phyloP scores from a whole-genome alignment of 768 basidiomycete species.

The Serendipita vermifera region DNA sequence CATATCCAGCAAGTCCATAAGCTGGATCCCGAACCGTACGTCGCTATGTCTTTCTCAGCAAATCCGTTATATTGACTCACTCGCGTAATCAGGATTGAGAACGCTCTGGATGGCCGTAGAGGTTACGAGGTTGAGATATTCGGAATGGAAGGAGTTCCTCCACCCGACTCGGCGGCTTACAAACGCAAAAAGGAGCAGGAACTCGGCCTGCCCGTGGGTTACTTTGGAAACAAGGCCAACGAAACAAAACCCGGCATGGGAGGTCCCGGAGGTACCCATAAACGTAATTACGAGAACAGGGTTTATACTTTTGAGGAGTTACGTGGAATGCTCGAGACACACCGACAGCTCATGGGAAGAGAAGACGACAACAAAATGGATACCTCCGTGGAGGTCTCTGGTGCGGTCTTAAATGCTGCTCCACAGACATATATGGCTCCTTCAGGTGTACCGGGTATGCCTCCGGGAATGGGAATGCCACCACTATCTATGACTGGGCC shows the following conservation, averaged over 20 bases:
- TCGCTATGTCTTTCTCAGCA: constrained; percentile 18
- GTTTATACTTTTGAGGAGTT: constrained; percentile 74
- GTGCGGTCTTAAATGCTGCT: constrained; percentile 59
- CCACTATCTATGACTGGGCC: constrained; percentile 29
- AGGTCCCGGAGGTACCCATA: too few species aligned
- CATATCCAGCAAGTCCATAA: constrained; percentile 99
- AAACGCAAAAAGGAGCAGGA: constrained; percentile 92
- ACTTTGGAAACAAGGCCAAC: constrained; percentile 5
- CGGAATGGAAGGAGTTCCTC: constrained; percentile 97
- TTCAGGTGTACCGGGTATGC: constrained; percentile 24
- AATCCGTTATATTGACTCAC: neutral
- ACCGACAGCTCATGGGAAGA: constrained; percentile 80
- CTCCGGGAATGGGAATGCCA: constrained; percentile 21
- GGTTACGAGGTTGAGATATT: constrained; percentile 99
- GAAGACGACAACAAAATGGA: constrained; percentile 28
- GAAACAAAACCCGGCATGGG: constrained; percentile 4
- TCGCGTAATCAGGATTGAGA: constrained; percentile 57
- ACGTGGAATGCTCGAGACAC: constrained; percentile 70
- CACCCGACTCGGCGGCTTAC: constrained; percentile 89
- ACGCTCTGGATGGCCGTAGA: constrained; percentile 90
- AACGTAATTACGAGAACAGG: constrained; percentile 40
- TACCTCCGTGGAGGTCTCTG: constrained; percentile 31
- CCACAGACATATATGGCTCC: constrained; percentile 53
- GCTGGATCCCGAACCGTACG: constrained; percentile 86
- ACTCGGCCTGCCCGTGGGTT: constrained; percentile 65